These are phyloP conservation scores for Pythium brachiatum DNA, from an alignment of 352 stramenopile genomes.

Conservation along the genomic window DNA sequence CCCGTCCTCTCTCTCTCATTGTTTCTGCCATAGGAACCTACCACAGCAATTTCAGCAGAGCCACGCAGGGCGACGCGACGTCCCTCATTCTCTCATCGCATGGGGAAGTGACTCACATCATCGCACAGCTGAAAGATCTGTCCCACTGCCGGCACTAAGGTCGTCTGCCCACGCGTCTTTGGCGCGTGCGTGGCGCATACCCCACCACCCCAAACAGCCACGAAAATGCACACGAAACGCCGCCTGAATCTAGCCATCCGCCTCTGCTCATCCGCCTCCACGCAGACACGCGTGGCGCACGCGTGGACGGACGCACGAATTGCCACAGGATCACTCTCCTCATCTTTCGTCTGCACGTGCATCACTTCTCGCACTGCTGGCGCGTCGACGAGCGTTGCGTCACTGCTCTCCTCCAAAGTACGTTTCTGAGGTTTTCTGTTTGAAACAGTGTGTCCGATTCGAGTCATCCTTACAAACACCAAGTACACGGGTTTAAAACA, in stretches of 20 bases:
- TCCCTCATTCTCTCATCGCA: too few relatives aligned
- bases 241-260: neutral
- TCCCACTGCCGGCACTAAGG: neutral
- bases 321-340: constrained; percentile 5
- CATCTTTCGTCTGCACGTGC: neutral
- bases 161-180: neutral
- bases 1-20: neutral
- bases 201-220: neutral
- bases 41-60: neutral
- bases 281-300: neutral
- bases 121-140: neutral
- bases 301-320: neutral
- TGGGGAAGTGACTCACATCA: neutral
- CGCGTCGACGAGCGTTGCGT: constrained; percentile 17
- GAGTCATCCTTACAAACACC: neutral
- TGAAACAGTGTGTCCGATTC: neutral
- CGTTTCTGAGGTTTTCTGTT: neutral
- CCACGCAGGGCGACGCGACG: neutral
- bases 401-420: neutral
- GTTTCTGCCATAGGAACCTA: too few relatives aligned
- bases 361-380: neutral
- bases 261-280: neutral
- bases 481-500: constrained; percentile 17
- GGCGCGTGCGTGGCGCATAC: neutral
- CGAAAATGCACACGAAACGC: neutral